Base-by-base conservation (phyloP, 1,139 yeast genomes). In the Candida glucosophila region DNA sequence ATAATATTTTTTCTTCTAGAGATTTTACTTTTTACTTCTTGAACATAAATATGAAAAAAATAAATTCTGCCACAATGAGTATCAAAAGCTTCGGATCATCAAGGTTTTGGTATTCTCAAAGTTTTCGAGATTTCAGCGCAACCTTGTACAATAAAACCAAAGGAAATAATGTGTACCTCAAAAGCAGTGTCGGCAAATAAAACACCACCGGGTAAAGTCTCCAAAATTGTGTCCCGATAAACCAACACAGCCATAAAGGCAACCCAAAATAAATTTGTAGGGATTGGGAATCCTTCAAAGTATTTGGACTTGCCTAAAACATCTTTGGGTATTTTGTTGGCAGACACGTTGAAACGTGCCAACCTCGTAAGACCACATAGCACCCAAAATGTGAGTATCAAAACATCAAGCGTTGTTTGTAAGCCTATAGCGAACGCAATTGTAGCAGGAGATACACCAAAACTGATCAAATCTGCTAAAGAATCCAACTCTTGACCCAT, bases 401-500 rank as follows among this genome's bases (percentile, higher is more conserved):
- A 61, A 6, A 77, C 82, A 49, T 90, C 98, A 11, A 77, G 50
- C 1, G 94, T 79, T 4, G 95, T 62, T 46, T 81, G 82, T 50
- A 88, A 73, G 2, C 98, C 98, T 47, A 88, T 72, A 19, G 90
- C 76, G 52, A 86, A 90, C 3, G 94, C 98, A 52, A 85, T 79
- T 11, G 88, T 69, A 2, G 96, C 95, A 4, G 96, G 96, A 4
- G 92, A 83, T 13, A 86, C 95, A 34, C 95, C 93, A 51, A 88
- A 88, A 10, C 94, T 79, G 17, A 90, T 73, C 46, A 90, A 72
- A 55, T 90, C 98, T 14, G 98, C 98, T 44, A 90, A 68, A 2
- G 96, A 85, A 50, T 90, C 98, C 42, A 90, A 73, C 56, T 90
- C 98, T 55, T 90, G 97, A 32, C 98, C 98, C 85, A 92, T 83